phyloP scores from a whole-genome alignment of 2,329 filamentous ascomycete genomes.

The Botrytis medusae region DNA sequence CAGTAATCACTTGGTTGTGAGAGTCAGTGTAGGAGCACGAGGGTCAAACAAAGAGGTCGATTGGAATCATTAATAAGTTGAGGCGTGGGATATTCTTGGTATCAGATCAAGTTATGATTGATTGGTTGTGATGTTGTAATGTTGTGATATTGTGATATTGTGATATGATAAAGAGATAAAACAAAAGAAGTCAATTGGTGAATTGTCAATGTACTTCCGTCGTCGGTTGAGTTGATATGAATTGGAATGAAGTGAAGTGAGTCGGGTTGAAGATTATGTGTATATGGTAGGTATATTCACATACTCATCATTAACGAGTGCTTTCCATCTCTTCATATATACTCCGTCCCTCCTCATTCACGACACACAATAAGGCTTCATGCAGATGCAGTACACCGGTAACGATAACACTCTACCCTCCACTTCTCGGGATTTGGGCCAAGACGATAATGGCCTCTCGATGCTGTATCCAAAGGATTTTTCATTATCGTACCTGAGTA shows the following conservation, averaged over 20 bases:
- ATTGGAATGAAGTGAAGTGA: not conserved
- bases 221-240: not conserved
- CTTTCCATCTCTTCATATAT: not conserved
- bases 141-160: no score
- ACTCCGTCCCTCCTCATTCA: not conserved
- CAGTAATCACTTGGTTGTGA: not conserved
- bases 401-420: not conserved
- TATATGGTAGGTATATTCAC: not conserved
- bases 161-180: not conserved
- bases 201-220: not conserved
- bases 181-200: no score
- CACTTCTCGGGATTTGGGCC: not conserved
- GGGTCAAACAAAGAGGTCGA: not conserved
- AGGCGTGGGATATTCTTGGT: not conserved
- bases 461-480: not conserved
- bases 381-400: not conserved
- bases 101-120: no score
- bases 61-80: no score
- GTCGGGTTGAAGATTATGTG: no score
- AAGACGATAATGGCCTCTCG: not conserved
- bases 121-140: not conserved
- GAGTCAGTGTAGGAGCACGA: not conserved
- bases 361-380: slow-evolving; percentile 7
- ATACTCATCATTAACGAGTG: not conserved
- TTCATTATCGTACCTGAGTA: not conserved